These are phyloP conservation scores for Nitzschia palea DNA, from an alignment of 108 stramenopile genomes.

Conservation along the genomic window DNA sequence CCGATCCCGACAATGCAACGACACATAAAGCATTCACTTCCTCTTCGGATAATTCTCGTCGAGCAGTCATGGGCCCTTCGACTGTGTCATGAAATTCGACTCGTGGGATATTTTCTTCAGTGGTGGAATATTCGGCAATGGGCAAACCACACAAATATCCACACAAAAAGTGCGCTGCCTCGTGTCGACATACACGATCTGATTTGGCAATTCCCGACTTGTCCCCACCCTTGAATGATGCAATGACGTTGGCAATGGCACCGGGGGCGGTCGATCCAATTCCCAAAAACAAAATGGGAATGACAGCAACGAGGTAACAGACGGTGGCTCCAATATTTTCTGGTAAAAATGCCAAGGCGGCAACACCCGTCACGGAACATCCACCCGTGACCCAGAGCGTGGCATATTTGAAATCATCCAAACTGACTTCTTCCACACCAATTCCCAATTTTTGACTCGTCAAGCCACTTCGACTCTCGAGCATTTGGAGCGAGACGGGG, in stretches of 20 bases:
- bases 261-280: slow-evolving; percentile 77
- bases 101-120: slow-evolving; percentile 52
- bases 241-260: slow-evolving; percentile 66
- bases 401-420: slow-evolving; percentile 86
- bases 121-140: slow-evolving; percentile 56
- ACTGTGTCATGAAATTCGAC: slow-evolving; percentile 70
- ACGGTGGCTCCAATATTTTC: slow-evolving; percentile 79
- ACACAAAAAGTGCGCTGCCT: slow-evolving; percentile 83
- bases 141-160: slow-evolving; percentile 85
- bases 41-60: slow-evolving; percentile 46
- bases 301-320: slow-evolving; percentile 76
- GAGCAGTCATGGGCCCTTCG: slow-evolving; percentile 21
- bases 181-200: slow-evolving; percentile 77
- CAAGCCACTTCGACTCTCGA: slow-evolving; percentile 59
- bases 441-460: slow-evolving; percentile 62
- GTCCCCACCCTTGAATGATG: slow-evolving; percentile 34
- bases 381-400: slow-evolving; percentile 66
- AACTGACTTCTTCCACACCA: slow-evolving; percentile 65
- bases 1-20: slow-evolving; percentile 78
- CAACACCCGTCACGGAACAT: slow-evolving; percentile 53
- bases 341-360: slow-evolving; percentile 64
- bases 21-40: slow-evolving; percentile 71
- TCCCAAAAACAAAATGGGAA: slow-evolving; percentile 78
- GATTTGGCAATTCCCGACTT: slow-evolving; percentile 32
- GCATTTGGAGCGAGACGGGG: slow-evolving; percentile 61